A percentile compares a stretch with the other conserved stretches of the same genome.
phyloP scores from a whole-genome alignment of 106 monocot species.

The Dioscorea dumetorum region DNA sequence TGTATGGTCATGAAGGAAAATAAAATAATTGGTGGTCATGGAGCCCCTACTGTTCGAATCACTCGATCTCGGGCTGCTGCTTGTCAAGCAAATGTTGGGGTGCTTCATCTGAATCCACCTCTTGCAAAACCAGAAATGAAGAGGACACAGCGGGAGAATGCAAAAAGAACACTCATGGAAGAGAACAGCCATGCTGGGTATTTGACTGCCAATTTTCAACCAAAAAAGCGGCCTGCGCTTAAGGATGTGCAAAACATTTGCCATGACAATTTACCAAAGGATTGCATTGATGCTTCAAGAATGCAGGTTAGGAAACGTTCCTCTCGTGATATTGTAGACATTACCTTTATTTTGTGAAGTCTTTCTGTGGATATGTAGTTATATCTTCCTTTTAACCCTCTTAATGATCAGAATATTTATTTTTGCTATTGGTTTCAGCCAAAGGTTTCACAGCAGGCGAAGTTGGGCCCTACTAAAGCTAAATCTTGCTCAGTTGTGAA shows the following conservation, averaged over 20 bases:
- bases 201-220: conserved; percentile 7
- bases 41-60: conserved; percentile 25
- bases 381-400: neutral
- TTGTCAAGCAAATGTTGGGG: conserved; percentile 8
- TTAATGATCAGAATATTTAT: neutral
- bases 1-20: conserved; percentile 36
- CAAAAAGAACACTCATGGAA: conserved; percentile 39
- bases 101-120: conserved; percentile 19
- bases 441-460: conserved; percentile 2
- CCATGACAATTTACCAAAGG: conserved; percentile 12
- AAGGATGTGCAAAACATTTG: conserved; percentile 46
- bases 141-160: conserved; percentile 11
- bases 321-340: neutral
- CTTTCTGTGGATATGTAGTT: neutral
- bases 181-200: conserved; percentile 23
- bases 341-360: neutral
- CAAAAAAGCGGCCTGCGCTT: conserved; percentile 47
- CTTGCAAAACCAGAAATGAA: conserved; percentile 22
- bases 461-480: neutral
- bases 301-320: conserved; percentile 27
- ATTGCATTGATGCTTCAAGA: conserved; percentile 23
- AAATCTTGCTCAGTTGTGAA: conserved; percentile 1
- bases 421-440: conserved; percentile 7
- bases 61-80: conserved; percentile 68
- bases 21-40: conserved; percentile 10